phyloP scores from a whole-genome alignment of 192 early-diverging fungal species.

The Podochytrium sp. region DNA sequence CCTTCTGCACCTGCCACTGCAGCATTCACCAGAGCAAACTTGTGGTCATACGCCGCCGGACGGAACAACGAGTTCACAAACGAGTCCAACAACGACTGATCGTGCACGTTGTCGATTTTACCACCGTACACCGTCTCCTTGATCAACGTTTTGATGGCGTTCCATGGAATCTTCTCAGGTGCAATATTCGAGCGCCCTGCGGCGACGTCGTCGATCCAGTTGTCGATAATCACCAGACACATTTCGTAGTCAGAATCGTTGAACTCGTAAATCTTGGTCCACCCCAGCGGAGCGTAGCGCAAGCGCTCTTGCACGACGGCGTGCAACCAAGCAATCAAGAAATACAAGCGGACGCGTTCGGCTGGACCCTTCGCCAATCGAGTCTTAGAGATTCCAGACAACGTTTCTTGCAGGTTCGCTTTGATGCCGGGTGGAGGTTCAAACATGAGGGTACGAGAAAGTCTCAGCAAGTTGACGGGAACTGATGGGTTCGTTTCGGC shows the following conservation, averaged over 20 bases:
- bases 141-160: constrained; percentile 83
- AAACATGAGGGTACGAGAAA: constrained; percentile 91
- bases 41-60: constrained; percentile 76
- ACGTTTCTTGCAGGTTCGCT: constrained; percentile 85
- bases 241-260: constrained; percentile 97
- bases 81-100: constrained; percentile 82
- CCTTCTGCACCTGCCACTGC: constrained; percentile 33
- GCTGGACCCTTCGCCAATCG: constrained; percentile 69
- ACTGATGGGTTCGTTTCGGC: constrained; percentile 98
- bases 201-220: constrained; percentile 85
- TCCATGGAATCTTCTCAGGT: constrained; percentile 96
- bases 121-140: constrained; percentile 95
- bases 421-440: constrained; percentile 96
- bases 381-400: constrained; percentile 66
- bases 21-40: constrained; percentile 74
- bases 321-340: constrained; percentile 96
- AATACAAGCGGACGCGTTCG: constrained; percentile 89
- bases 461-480: constrained; percentile 86
- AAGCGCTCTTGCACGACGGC: constrained; percentile 93
- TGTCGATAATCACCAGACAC: constrained; percentile 84
- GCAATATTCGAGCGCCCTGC: constrained; percentile 85
- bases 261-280: constrained; percentile 98
- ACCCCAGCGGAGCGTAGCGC: constrained; percentile 95
- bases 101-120: constrained; percentile 87
- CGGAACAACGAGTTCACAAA: constrained; percentile 86